A percentile compares a stretch with the other conserved stretches of the same genome.
phyloP scores from a whole-genome alignment of 2,329 filamentous ascomycete genomes.

The Phaeophleospora eucalypticola region DNA sequence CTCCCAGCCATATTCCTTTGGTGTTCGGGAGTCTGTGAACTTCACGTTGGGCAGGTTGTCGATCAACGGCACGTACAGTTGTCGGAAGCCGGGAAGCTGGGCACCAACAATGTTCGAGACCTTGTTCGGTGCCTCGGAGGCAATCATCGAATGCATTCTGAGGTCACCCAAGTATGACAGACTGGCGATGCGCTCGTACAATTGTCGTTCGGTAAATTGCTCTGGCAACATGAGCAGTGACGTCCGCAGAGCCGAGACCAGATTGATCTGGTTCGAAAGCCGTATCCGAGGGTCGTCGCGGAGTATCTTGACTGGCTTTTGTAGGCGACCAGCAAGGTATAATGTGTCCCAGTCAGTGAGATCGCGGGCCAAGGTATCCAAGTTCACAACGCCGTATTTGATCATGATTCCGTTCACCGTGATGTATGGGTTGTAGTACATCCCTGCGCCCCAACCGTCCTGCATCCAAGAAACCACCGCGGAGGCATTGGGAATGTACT shows the following conservation, averaged over 20 bases:
- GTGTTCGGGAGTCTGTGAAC: slow-evolving; percentile 64
- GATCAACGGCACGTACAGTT: slow-evolving; percentile 84
- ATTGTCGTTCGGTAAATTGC: slow-evolving; percentile 76
- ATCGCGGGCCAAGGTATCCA: slow-evolving; percentile 82
- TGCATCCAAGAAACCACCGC: slow-evolving; percentile 81
- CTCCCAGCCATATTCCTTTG: slow-evolving; percentile 38
- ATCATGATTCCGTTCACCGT: slow-evolving; percentile 93
- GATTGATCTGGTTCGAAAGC: slow-evolving; percentile 91
- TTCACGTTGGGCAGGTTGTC: slow-evolving; percentile 83
- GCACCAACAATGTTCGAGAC: slow-evolving; percentile 90
- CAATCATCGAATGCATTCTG: slow-evolving; percentile 75
- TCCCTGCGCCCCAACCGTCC: slow-evolving; percentile 82
- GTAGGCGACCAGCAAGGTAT: slow-evolving; percentile 91
- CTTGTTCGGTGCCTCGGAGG: slow-evolving; percentile 77
- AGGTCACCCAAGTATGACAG: slow-evolving; percentile 94
- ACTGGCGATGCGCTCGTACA: slow-evolving; percentile 87
- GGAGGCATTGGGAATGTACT: slow-evolving; percentile 66
- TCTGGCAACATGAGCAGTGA: slow-evolving; percentile 81
- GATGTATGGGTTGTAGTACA: slow-evolving; percentile 96
- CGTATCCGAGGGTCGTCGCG: slow-evolving; percentile 89
- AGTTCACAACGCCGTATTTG: slow-evolving; percentile 95
- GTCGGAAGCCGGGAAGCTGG: slow-evolving; percentile 86
- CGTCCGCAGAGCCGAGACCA: slow-evolving; percentile 85
- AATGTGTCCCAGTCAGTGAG: slow-evolving; percentile 88
- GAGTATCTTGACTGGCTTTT: slow-evolving; percentile 97